A percentile compares a stretch with the other conserved stretches of the same genome.
Conservation (phyloP, 108 stramenopile species). For the Schizochytrium sp. region DNA sequence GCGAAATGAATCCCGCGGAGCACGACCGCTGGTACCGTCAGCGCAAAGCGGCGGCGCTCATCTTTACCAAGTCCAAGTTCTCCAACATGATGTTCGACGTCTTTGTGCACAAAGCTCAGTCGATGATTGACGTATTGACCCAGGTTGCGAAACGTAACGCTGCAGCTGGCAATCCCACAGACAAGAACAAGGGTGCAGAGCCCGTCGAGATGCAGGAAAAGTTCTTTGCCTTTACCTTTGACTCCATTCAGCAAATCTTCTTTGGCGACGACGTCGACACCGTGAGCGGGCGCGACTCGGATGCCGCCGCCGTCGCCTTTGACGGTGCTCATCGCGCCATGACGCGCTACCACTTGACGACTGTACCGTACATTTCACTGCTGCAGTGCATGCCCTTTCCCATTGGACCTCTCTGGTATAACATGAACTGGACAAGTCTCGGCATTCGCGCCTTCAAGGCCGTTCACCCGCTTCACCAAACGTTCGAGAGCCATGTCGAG, state of each 20-base stretch:
- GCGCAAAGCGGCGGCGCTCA: not conserved
- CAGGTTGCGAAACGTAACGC: not conserved
- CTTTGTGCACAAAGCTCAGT: not conserved
- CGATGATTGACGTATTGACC: not conserved
- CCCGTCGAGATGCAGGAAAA: not conserved
- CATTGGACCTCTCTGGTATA: not conserved
- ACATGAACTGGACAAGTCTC: not conserved
- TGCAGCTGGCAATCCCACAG: not conserved
- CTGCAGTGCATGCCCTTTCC: not conserved
- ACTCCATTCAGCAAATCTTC: conserved; percentile 39
- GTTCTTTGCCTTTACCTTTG: conserved; percentile 28
- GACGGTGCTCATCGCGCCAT: conserved; percentile 25
- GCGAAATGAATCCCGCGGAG: not conserved
- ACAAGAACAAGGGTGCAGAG: not conserved
- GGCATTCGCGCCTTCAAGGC: not conserved
- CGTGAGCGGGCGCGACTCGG: conserved; percentile 9
- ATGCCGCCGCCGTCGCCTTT: conserved; percentile 32
- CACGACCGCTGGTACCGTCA: conserved; percentile 11
- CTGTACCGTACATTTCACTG: not conserved
- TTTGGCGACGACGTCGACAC: conserved; percentile 40
- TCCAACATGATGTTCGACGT: not conserved
- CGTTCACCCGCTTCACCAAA: not conserved
- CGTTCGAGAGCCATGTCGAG: conserved; percentile 28
- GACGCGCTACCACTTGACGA: not conserved
- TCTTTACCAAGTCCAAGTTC: conserved; percentile 4